A percentile compares a stretch with the other conserved stretches of the same genome.
phyloP scores from a whole-genome alignment of 352 stramenopile genomes.

The Elongisporangium prolatum region DNA sequence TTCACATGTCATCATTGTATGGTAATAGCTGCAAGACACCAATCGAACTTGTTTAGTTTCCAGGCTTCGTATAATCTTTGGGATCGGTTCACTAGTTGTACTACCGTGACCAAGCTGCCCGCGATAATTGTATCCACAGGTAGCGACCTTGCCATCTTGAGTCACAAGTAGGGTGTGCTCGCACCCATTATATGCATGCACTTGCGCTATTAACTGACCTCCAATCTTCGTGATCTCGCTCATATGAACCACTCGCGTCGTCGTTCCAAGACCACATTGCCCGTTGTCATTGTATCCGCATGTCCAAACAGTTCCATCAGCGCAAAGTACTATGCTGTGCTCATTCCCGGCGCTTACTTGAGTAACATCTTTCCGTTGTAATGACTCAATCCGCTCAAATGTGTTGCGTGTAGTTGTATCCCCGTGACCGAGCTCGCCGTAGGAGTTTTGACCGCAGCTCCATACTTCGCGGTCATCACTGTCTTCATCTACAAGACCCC shows the following conservation, averaged over 20 bases:
- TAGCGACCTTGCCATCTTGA: conserved; percentile 68
- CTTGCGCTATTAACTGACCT: conserved; percentile 47
- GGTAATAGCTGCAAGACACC: conserved; percentile 93
- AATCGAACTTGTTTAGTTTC: conserved; percentile 59
- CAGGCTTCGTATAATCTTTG: conserved; percentile 73
- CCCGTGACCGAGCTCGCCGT: conserved; percentile 90
- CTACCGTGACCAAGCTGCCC: conserved; percentile 90
- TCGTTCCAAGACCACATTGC: conserved; percentile 88
- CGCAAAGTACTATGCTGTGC: conserved; percentile 82
- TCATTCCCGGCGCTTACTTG: conserved; percentile 91
- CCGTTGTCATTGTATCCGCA: conserved; percentile 95
- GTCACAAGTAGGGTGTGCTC: conserved; percentile 88
- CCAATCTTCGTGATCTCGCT: conserved; percentile 68
- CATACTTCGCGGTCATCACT: conserved; percentile 85
- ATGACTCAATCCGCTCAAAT: conserved; percentile 67
- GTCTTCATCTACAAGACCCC: conserved; percentile 19
- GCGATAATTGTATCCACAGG: conserved; percentile 92
- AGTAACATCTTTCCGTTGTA: conserved; percentile 76
- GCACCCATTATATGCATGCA: conserved; percentile 93
- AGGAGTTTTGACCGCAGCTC: conserved; percentile 94
- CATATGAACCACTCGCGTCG: conserved; percentile 67
- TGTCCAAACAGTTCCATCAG: conserved; percentile 74
- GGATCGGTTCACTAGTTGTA: conserved; percentile 80
- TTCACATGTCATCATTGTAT: conserved; percentile 83
- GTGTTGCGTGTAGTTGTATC: conserved; percentile 83